These are phyloP conservation scores for Barbarea vulgaris DNA, from an alignment of 345 rosid species.

Conservation along the genomic window DNA sequence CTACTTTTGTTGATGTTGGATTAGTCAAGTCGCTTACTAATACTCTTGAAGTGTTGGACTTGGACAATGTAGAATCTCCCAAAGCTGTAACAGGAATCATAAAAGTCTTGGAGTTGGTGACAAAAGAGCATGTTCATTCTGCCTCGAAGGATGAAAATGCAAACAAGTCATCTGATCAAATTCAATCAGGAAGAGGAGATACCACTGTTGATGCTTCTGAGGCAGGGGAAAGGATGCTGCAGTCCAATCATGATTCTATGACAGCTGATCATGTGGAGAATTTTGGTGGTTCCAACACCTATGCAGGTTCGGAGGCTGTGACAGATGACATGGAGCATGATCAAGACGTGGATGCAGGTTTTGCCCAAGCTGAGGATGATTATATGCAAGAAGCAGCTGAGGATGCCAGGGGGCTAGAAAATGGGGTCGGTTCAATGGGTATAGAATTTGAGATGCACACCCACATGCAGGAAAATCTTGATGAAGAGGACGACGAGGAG, in stretches of 20 bases:
- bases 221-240: slow-evolving; percentile 58
- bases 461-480: slow-evolving; percentile 75
- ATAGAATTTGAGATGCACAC: slow-evolving; percentile 82
- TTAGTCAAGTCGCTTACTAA: slow-evolving; percentile 74
- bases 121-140: slow-evolving; percentile 84
- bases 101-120: slow-evolving; percentile 89
- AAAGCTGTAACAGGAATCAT: slow-evolving; percentile 80
- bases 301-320: slow-evolving; percentile 79
- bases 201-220: slow-evolving; percentile 57
- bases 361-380: slow-evolving; percentile 75
- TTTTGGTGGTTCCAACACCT: slow-evolving; percentile 54
- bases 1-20: slow-evolving; percentile 87
- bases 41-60: slow-evolving; percentile 83
- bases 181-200: slow-evolving; percentile 58
- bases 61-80: slow-evolving; percentile 85
- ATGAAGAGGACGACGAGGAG: slow-evolving; percentile 84
- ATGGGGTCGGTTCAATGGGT: slow-evolving; percentile 67
- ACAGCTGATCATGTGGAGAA: slow-evolving; percentile 57
- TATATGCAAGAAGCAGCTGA: slow-evolving; percentile 88
- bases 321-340: slow-evolving; percentile 96
- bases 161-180: slow-evolving; percentile 51
- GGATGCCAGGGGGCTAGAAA: slow-evolving; percentile 72
- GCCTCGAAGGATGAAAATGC: slow-evolving; percentile 69
- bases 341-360: slow-evolving; percentile 83
- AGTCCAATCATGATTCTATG: slow-evolving; percentile 59